A percentile compares a stretch with the other conserved stretches of the same genome.
Evolutionary conservation across 257 asterid species (phyloP).

Genomic region (Gentiana dahurica): DNA sequence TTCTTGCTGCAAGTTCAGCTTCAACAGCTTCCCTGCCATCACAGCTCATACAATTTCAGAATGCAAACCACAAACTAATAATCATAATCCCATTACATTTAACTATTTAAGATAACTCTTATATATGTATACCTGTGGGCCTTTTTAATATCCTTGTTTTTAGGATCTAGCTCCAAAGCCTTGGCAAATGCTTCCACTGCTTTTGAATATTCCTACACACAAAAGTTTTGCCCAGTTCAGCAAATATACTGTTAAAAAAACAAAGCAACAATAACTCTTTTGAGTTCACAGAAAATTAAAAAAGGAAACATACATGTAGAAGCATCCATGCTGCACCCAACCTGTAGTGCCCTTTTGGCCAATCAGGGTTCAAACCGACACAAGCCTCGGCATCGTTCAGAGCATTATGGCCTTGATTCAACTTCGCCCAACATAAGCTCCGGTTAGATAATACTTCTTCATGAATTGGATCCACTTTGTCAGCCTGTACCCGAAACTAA

Average conservation of each 20-base stretch:
- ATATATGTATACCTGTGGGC: constrained; percentile 2
- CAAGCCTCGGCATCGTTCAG: constrained; percentile 4
- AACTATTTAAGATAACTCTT: too few species aligned
- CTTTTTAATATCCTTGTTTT: constrained; percentile 12
- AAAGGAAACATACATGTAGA: neutral
- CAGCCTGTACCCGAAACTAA: constrained; percentile 3
- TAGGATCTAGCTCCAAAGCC: constrained; percentile 17
- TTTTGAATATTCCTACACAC: constrained; percentile 2
- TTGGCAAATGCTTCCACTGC: constrained; percentile 15
- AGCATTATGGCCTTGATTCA: neutral
- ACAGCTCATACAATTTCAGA: too few species aligned
- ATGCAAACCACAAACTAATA: too few species aligned
- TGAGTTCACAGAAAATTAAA: neutral
- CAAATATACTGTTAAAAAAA: neutral
- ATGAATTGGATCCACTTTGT: constrained; percentile 5
- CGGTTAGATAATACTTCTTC: constrained; percentile 6
- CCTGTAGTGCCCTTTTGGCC: constrained; percentile 13
- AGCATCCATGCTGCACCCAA: constrained; percentile 10
- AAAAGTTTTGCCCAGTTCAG: neutral
- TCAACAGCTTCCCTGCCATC: neutral
- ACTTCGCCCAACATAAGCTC: constrained; percentile 4
- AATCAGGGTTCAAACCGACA: constrained; percentile 1
- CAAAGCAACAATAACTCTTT: neutral
- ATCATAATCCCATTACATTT: too few species aligned
- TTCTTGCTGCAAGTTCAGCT: neutral